These are phyloP conservation scores for Hygrophoropsis aurantiaca DNA, from an alignment of 768 basidiomycete species.

Conservation along the genomic window DNA sequence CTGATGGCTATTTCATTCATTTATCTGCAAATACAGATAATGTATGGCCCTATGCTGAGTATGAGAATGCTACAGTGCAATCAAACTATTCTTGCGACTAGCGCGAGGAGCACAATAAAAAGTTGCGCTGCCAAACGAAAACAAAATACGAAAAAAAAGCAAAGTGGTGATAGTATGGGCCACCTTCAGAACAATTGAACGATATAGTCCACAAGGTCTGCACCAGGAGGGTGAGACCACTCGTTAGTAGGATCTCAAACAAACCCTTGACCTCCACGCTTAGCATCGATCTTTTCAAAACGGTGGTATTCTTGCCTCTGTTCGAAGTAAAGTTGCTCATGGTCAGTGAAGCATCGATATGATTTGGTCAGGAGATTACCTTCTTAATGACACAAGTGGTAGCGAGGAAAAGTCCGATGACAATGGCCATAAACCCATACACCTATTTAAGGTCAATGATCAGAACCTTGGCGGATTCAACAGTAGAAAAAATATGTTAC, in stretches of 20 bases:
- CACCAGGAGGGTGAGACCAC: too few species aligned
- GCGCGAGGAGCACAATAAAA: too few species aligned
- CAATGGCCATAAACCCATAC: slow-evolving; percentile 83
- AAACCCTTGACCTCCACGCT: slow-evolving; percentile 84
- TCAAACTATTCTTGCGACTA: too few species aligned
- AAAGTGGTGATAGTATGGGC: too few species aligned
- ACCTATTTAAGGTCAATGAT: slow-evolving; percentile 35
- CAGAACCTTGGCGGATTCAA: neutral
- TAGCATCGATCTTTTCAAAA: slow-evolving; percentile 87
- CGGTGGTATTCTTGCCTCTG: slow-evolving; percentile 80
- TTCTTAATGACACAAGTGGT: slow-evolving; percentile 86
- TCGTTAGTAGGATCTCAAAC: slow-evolving; percentile 46
- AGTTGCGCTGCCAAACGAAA: too few species aligned
- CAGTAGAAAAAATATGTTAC: slow-evolving; percentile 25
- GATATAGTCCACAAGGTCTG: too few species aligned
- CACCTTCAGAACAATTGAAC: too few species aligned
- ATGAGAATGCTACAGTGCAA: too few species aligned
- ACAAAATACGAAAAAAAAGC: too few species aligned
- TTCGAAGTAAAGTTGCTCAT: slow-evolving; percentile 1
- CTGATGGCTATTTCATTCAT: too few species aligned
- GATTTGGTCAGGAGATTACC: slow-evolving; percentile 35
- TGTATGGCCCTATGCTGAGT: too few species aligned
- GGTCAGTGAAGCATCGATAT: slow-evolving; percentile 6
- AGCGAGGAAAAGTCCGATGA: slow-evolving; percentile 72
- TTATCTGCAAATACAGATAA: too few species aligned